Evolutionary conservation across 768 basidiomycete species (phyloP), one percentile per base, ranked within the genome.

Genomic region (Leccinellum luteum): DNA sequence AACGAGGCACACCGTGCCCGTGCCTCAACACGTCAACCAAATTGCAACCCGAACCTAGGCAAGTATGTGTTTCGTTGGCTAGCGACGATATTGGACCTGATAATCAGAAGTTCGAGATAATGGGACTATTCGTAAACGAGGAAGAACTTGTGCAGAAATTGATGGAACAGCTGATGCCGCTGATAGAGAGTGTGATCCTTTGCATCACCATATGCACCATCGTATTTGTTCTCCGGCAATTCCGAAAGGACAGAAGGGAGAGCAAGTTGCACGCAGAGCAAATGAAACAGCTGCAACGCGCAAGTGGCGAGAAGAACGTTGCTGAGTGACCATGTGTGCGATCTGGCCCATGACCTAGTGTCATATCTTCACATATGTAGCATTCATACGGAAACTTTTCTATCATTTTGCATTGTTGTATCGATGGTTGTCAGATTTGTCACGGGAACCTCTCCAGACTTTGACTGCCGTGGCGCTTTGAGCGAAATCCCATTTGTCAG

Each of bases 51-150:
- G 3, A 34, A 4, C 43, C 31, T 45, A 41, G 45, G 50, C 57
- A 41, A 54, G 64, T 55, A 13, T 30, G 23, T 19, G 30, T 34
- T 12, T 25, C 13, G 10, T 41, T 43, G 6, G 17, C 21, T n/a
- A 27, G 21, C 15, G 45, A 35, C 23, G 3, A 45, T 13, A 31
- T 21, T 32, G 23, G 15, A 31, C 31, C 48, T 56, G 52, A 54
- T 54, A 38, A 31, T 27, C 15, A 25, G 30, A 17, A 47, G n/a
- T 19, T n/a, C 17, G 30, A 21, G 23, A 48, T 4, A 31, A 68
- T 68, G 67, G 65, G 58, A 4, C 9, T 69, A 6, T 31, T 68
- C 4, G 17, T 70, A 10, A 47, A 68, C 47, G 68, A 69, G 35
- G 49, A 47, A 4, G 45, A 47, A 47, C 45, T 47, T 0, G 45